Base-by-base conservation (phyloP, 306 rosid species). In the Corylus heterophylla region DNA sequence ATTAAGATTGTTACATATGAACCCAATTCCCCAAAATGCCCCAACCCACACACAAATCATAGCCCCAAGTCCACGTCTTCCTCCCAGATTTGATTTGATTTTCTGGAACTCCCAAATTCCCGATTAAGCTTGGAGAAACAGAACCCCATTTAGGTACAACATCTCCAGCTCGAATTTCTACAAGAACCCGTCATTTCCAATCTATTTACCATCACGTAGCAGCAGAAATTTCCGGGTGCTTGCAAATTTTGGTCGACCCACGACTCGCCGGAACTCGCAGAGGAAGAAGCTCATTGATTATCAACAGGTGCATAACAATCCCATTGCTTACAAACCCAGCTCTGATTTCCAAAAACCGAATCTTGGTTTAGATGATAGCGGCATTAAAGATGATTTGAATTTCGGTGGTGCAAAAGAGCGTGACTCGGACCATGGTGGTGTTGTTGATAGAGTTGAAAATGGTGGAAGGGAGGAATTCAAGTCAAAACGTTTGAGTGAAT, bases 261-360 rank as follows among this genome's bases (percentile, higher is more conserved):
- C 86, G 54, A 80, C 42, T 29, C 97, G 98, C 80, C 83, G 94
- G 49, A 95, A 95, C 79, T 84, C 90, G 68, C 86, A 92, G 67
- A 90, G 98, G 87, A 90, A 92, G 88, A 92, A 95, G 89, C 93
- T 92, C 67, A 75, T 83, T 68, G 80, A 78, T 31, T 87, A 91
- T 51, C 83, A 79, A 62, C 89, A 83, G 97, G 97, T 92, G 71
- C 75, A 79, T 22, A 86, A 74, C 4, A 86, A 22, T 22, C 22
- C 22, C 22, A 22, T 22, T 22, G 22, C 22, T 22, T 22, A 22
- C 22, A 22, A 22, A 22, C 22, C 22, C 22, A 22, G 22, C 22
- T 22, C 22, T 22, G 22, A 22, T 22, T 22, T 22, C 22, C 37
- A 35, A 3, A 35, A 35, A 3, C 37, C 3, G 37, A 35, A 22